A percentile compares a stretch with the other conserved stretches of the same genome.
Evolutionary conservation across 2,329 filamentous ascomycete species (phyloP).

Genomic region (Pestalotiopsis fici): DNA sequence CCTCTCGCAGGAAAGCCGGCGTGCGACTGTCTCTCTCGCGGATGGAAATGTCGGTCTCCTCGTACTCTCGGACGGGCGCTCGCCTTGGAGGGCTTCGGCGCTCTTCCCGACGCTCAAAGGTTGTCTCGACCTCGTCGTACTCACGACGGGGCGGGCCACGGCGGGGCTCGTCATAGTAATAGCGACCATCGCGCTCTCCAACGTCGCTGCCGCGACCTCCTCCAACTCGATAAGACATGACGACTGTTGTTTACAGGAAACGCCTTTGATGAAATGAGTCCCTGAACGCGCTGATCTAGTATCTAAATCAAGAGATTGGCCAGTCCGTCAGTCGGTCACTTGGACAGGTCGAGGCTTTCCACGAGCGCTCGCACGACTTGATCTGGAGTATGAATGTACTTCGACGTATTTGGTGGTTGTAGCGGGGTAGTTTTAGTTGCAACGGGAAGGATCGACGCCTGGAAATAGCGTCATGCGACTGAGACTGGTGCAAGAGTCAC

Average conservation of each 20-base stretch:
- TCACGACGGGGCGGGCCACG: constrained; percentile 25
- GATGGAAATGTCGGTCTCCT: constrained; percentile 42
- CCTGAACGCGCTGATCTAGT: background rate
- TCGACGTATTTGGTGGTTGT: background rate
- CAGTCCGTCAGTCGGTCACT: background rate
- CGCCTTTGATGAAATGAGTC: background rate
- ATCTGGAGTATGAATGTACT: background rate
- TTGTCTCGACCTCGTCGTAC: constrained; percentile 24
- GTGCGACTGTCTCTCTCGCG: constrained; percentile 44
- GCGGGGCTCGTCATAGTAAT: constrained; percentile 28
- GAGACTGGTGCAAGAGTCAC: background rate
- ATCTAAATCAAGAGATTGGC: background rate
- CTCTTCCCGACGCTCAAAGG: constrained; percentile 23
- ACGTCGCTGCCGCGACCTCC: constrained; percentile 34
- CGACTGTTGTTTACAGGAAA: background rate
- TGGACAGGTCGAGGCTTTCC: background rate
- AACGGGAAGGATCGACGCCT: constrained; percentile 3
- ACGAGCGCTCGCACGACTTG: background rate
- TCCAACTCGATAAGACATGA: constrained; percentile 24
- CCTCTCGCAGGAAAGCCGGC: constrained; percentile 54
- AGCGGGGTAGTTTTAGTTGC: constrained; percentile 8
- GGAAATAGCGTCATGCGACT: constrained; percentile 10
- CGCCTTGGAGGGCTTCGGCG: constrained; percentile 22
- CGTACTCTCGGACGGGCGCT: constrained; percentile 36
- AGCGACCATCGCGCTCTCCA: constrained; percentile 46